phyloP scores from a whole-genome alignment of 192 early-diverging fungal genomes.

The Coemansia sp. region DNA sequence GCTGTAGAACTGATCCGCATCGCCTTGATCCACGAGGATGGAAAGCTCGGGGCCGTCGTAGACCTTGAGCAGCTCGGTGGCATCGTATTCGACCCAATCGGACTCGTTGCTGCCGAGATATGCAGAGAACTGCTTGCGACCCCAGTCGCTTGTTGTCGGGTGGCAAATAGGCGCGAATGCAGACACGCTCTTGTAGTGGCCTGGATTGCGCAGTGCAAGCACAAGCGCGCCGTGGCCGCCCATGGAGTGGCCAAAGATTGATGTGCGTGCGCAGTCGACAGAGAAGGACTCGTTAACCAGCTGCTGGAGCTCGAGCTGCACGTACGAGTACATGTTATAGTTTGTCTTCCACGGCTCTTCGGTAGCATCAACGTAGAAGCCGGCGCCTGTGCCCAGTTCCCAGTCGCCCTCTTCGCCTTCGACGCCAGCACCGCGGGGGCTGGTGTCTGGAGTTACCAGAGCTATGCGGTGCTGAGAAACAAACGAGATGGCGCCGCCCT shows the following conservation, averaged over 20 bases:
- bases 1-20: slow-evolving; percentile 65
- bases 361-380: slow-evolving; percentile 76
- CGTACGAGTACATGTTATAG: slow-evolving; percentile 85
- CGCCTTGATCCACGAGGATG: slow-evolving; percentile 63
- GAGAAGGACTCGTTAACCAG: slow-evolving; percentile 57
- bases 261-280: slow-evolving; percentile 61
- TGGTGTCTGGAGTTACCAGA: slow-evolving; percentile 82
- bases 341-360: slow-evolving; percentile 66
- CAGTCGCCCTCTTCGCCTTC: slow-evolving; percentile 68
- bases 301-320: slow-evolving; percentile 68
- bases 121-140: slow-evolving; percentile 70
- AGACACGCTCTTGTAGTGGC: slow-evolving; percentile 67
- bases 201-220: slow-evolving; percentile 68
- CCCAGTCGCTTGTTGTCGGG: slow-evolving; percentile 70
- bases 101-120: slow-evolving; percentile 64
- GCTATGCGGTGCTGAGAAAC: slow-evolving; percentile 69
- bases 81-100: slow-evolving; percentile 71
- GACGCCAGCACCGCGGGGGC: slow-evolving; percentile 68
- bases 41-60: slow-evolving; percentile 43
- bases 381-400: slow-evolving; percentile 53
- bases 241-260: slow-evolving; percentile 73
- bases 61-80: slow-evolving; percentile 62
- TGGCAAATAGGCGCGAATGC: slow-evolving; percentile 84
- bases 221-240: slow-evolving; percentile 89
- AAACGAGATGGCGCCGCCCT: slow-evolving; percentile 67